Percentiles rank a stretch among this genome's conserved stretches.
Conservation (phyloP, 2,329 filamentous ascomycete species). For the Paradendryphiella salina region DNA sequence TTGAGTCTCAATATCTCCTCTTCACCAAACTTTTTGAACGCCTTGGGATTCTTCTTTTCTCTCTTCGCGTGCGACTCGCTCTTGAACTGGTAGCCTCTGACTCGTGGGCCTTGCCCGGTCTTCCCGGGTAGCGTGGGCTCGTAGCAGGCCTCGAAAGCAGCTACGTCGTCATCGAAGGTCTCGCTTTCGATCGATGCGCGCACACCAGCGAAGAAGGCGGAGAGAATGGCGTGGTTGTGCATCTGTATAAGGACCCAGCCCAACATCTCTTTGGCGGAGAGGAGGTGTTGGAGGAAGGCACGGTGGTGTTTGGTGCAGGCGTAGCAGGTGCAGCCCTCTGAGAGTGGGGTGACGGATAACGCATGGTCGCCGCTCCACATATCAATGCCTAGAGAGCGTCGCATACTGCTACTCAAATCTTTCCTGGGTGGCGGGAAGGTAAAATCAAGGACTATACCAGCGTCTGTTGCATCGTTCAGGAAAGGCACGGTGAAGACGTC, state of each 20-base stretch:
- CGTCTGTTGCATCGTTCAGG: conserved; percentile 73
- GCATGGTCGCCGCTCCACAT: conserved; percentile 70
- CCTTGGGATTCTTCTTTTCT: conserved; percentile 41
- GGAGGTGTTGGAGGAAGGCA: conserved; percentile 84
- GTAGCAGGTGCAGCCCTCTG: conserved; percentile 72
- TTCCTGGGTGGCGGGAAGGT: conserved; percentile 61
- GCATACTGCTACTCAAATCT: conserved; percentile 13
- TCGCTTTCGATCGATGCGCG: conserved; percentile 64
- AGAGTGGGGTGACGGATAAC: conserved; percentile 65
- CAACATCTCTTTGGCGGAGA: conserved; percentile 93
- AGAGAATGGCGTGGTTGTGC: conserved; percentile 79
- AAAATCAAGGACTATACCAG: conserved; percentile 82
- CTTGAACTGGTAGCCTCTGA: conserved; percentile 43
- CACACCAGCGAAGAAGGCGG: conserved; percentile 72
- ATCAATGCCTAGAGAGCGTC: conserved; percentile 66
- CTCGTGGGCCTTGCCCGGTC: conserved; percentile 72
- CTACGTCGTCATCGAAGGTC: conserved; percentile 59
- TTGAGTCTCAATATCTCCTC: conserved; percentile 32
- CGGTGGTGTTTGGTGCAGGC: conserved; percentile 80
- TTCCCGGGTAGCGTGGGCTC: conserved; percentile 71
- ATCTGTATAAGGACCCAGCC: conserved; percentile 91
- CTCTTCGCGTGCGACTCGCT: conserved; percentile 35
- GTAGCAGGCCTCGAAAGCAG: conserved; percentile 68
- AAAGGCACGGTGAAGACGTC: conserved; percentile 82
- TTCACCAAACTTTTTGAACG: conserved; percentile 35